These are phyloP conservation scores for Blastocystis sp. DNA, from an alignment of 352 stramenopile species.

Conservation along the genomic window DNA sequence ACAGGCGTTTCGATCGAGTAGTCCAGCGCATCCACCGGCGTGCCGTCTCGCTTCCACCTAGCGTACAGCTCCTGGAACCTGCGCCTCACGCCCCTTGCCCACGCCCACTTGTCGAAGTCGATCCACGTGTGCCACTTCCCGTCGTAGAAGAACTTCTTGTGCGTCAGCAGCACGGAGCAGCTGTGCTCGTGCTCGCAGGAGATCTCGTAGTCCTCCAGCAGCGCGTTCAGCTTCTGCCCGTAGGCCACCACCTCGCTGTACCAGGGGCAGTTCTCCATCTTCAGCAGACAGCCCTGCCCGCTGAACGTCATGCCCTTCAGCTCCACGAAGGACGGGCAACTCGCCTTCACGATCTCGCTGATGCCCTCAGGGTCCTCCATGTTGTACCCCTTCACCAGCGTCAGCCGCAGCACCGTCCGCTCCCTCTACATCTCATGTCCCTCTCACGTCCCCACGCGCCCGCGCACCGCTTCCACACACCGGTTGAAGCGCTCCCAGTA, in stretches of 20 bases:
- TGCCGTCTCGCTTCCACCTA: slow-evolving; percentile 79
- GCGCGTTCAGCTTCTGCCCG: slow-evolving; percentile 76
- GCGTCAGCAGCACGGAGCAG: slow-evolving; percentile 89
- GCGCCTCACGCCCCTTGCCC: neutral
- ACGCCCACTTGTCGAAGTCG: slow-evolving; percentile 90
- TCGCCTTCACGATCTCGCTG: slow-evolving; percentile 75
- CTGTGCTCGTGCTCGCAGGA: slow-evolving; percentile 92
- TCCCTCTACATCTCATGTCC: slow-evolving; percentile 77
- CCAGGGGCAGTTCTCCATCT: slow-evolving; percentile 95
- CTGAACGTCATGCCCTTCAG: slow-evolving; percentile 97
- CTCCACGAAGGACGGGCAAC: slow-evolving; percentile 86
- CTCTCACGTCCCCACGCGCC: slow-evolving; percentile 72
- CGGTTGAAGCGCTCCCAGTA: slow-evolving; percentile 91
- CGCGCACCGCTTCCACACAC: slow-evolving; percentile 85
- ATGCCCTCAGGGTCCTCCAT: slow-evolving; percentile 65
- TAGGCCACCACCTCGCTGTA: slow-evolving; percentile 82
- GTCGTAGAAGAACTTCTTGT: slow-evolving; percentile 80
- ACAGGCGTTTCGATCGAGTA: slow-evolving; percentile 64
- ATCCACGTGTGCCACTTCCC: slow-evolving; percentile 97
- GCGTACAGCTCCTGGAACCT: slow-evolving; percentile 59
- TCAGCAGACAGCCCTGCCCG: slow-evolving; percentile 91
- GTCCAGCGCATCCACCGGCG: slow-evolving; percentile 68
- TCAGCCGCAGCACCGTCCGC: slow-evolving; percentile 88
- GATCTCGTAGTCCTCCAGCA: slow-evolving; percentile 84
- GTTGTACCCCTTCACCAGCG: slow-evolving; percentile 82